Evolutionary conservation across 345 rosid genomes (phyloP).

Genomic region (Lepidium sativum): DNA sequence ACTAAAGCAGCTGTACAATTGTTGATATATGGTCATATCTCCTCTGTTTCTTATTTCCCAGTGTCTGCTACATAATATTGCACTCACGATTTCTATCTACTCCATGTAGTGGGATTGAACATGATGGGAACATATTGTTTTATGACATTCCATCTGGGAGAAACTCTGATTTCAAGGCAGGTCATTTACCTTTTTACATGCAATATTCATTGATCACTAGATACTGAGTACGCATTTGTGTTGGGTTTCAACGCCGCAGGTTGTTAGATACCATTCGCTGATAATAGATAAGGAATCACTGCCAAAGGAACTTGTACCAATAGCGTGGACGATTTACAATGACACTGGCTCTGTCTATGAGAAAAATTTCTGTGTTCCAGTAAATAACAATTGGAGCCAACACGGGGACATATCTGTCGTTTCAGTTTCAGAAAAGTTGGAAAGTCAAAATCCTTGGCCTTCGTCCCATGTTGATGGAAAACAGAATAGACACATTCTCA

Average conservation of each 20-base stretch:
- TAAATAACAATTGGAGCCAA: constrained; percentile 24
- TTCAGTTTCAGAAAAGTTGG: constrained; percentile 20
- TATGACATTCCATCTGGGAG: constrained; percentile 66
- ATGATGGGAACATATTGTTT: constrained; percentile 62
- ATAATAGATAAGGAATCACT: constrained; percentile 68
- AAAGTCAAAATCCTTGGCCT: constrained; percentile 28
- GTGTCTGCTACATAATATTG: constrained; percentile 1
- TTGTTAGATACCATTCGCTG: constrained; percentile 92
- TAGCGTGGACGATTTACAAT: constrained; percentile 69
- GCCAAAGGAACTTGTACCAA: constrained; percentile 72
- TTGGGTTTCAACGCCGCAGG: constrained; percentile 37
- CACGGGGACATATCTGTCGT: constrained; percentile 11
- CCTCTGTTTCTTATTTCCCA: background rate
- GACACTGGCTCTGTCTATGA: constrained; percentile 48
- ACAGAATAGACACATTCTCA: constrained; percentile 42
- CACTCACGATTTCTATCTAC: constrained; percentile 5
- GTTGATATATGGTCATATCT: background rate
- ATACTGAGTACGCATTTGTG: background rate
- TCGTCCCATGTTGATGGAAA: constrained; percentile 20
- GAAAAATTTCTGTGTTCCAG: constrained; percentile 25
- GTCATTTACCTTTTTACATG: constrained; percentile 14
- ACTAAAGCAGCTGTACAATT: background rate
- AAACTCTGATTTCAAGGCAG: constrained; percentile 83
- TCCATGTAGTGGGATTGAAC: constrained; percentile 72
- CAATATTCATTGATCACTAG: background rate